These are phyloP conservation scores for Linanthus parryae DNA, from an alignment of 148 eudicot genomes.

Conservation along the genomic window DNA sequence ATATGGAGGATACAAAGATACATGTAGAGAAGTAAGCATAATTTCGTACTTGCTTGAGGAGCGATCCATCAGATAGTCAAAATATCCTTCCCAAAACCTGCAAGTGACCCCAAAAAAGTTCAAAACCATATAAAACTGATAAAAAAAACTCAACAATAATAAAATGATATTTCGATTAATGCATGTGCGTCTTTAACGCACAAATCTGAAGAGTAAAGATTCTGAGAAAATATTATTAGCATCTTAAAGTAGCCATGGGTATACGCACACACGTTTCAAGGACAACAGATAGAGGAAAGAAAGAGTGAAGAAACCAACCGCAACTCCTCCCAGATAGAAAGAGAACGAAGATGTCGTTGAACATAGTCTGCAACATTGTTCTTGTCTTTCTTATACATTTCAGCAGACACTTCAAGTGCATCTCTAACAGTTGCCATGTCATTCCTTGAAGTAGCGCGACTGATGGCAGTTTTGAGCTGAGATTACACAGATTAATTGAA, in stretches of 20 bases:
- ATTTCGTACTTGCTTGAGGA: constrained; percentile 75
- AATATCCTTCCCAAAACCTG: constrained; percentile 99
- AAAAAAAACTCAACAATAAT: too few relatives aligned
- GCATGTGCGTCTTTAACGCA: too few relatives aligned
- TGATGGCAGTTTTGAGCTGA: constrained; percentile 90
- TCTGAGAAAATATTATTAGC: too few relatives aligned
- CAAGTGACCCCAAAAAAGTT: constrained; percentile 15
- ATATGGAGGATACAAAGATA: neutral
- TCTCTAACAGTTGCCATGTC: constrained; percentile 91
- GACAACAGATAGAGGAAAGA: too few relatives aligned
- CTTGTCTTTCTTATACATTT: constrained; percentile 82
- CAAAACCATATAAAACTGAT: too few relatives aligned
- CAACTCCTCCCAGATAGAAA: constrained; percentile 90
- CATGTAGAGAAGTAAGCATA: neutral
- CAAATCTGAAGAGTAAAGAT: too few relatives aligned
- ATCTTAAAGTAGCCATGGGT: too few relatives aligned
- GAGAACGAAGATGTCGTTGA: constrained; percentile 89
- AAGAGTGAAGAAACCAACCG: constrained; percentile 42
- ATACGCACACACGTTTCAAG: too few relatives aligned
- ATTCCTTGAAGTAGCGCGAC: constrained; percentile 83
- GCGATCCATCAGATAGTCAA: constrained; percentile 88
- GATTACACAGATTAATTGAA: constrained; percentile 5
- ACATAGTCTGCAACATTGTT: constrained; percentile 86
- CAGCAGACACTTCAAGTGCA: constrained; percentile 98
- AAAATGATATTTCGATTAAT: too few relatives aligned